phyloP scores from a whole-genome alignment of 1,284 basidiomycete genomes.

The Mycena sp. region DNA sequence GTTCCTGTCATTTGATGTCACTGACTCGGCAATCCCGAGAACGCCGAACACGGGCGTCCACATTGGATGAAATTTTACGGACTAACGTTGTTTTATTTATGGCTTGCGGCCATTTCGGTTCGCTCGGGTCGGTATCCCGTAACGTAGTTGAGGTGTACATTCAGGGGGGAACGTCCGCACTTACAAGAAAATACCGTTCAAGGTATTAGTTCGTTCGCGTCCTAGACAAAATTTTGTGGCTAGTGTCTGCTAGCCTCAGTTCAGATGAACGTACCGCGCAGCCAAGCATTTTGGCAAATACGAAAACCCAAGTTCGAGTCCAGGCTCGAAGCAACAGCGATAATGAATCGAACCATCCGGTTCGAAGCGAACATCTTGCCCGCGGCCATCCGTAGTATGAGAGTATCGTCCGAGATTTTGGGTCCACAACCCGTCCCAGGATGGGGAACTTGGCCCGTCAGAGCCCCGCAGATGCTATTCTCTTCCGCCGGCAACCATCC shows the following conservation, averaged over 20 bases:
- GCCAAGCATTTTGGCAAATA: background rate
- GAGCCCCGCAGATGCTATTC: background rate
- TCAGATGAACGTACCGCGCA: background rate
- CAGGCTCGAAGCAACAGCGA: background rate
- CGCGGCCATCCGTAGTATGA: background rate
- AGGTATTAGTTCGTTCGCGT: background rate
- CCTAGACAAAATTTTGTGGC: background rate
- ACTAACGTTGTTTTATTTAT: background rate
- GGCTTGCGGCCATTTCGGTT: constrained; percentile 8
- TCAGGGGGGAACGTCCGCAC: background rate
- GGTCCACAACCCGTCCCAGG: background rate
- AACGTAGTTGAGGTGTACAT: background rate
- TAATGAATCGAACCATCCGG: background rate
- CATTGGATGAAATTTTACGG: background rate
- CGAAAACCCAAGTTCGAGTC: background rate
- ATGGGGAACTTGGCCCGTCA: background rate
- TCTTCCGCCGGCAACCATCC: no score
- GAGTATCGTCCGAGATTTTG: background rate
- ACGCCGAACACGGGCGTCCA: background rate
- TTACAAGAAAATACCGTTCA: background rate
- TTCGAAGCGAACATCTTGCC: background rate
- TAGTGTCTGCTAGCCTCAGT: background rate
- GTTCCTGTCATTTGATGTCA: background rate
- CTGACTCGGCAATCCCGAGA: background rate
- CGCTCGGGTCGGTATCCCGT: background rate